Evolutionary conservation across 208 protist genomes (phyloP).

Genomic region (Acanthamoeba divionensis): DNA sequence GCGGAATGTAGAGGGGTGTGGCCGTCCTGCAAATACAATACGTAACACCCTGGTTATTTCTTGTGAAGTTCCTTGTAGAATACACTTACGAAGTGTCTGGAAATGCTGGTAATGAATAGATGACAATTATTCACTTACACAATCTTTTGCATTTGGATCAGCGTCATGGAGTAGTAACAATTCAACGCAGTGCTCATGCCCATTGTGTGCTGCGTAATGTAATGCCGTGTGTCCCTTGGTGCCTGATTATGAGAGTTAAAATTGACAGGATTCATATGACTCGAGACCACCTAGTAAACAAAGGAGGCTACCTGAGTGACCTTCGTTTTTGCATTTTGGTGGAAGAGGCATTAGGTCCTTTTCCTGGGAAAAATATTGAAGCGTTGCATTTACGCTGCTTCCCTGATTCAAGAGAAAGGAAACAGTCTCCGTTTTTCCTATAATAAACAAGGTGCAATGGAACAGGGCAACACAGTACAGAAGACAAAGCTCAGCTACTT

Average conservation of each 20-base stretch:
- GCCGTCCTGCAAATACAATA: too few relatives aligned
- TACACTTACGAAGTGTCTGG: too few relatives aligned
- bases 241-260: not conserved
- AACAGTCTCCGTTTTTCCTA: not conserved
- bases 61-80: too few relatives aligned
- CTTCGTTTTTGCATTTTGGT: not conserved
- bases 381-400: not conserved
- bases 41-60: too few relatives aligned
- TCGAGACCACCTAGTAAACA: not conserved
- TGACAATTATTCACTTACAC: too few relatives aligned
- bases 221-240: conserved; percentile 8
- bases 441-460: too few relatives aligned
- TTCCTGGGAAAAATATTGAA: not conserved
- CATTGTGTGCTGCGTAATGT: conserved; percentile 26
- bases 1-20: not conserved
- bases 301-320: not conserved
- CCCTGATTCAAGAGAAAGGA: not conserved
- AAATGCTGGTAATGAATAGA: too few relatives aligned
- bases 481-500: not conserved
- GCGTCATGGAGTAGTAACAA: not conserved
- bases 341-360: not conserved
- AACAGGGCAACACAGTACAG: not conserved
- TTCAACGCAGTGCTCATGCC: not conserved
- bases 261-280: not conserved
- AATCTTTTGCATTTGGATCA: not conserved